phyloP scores from a whole-genome alignment of 2,329 filamentous ascomycete species.

The Neonectria punicea region DNA sequence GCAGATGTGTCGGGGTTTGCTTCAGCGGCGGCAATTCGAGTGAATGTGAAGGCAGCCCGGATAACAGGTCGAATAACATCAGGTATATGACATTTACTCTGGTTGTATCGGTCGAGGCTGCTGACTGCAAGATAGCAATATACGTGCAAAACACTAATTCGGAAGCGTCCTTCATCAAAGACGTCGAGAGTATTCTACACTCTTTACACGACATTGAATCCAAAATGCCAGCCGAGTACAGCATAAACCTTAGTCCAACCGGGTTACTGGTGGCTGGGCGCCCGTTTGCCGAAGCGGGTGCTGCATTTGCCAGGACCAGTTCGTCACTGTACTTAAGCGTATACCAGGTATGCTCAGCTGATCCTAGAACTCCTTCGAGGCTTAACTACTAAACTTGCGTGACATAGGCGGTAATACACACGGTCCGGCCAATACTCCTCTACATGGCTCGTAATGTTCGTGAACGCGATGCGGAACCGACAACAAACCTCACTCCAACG shows the following conservation, averaged over 20 bases:
- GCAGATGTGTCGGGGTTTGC: conserved; percentile 22
- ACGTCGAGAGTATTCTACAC: conserved; percentile 28
- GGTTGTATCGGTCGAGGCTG: no score
- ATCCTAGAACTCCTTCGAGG: no score
- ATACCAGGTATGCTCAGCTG: conserved; percentile 13
- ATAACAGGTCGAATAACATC: conserved; percentile 30
- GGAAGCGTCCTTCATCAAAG: conserved; percentile 22
- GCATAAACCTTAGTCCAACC: conserved; percentile 15
- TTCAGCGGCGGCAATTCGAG: conserved; percentile 26
- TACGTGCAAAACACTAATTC: conserved; percentile 26
- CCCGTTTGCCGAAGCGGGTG: conserved; percentile 10
- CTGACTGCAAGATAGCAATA: conserved; percentile 16
- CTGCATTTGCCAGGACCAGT: conserved; percentile 20
- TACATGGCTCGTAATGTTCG: conserved; percentile 29
- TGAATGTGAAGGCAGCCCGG: conserved; percentile 24
- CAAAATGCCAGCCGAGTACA: conserved; percentile 25
- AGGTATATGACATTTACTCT: neutral
- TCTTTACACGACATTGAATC: conserved; percentile 26
- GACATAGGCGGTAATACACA: conserved; percentile 25
- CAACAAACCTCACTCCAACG: neutral
- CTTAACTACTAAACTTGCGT: neutral
- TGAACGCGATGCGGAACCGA: conserved; percentile 10
- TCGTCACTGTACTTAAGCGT: conserved; percentile 29
- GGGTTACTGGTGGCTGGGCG: conserved; percentile 11
- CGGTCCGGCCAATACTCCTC: conserved; percentile 26